phyloP scores from a whole-genome alignment of 2,329 filamentous ascomycete genomes.

The Fusarium brachygibbosum region DNA sequence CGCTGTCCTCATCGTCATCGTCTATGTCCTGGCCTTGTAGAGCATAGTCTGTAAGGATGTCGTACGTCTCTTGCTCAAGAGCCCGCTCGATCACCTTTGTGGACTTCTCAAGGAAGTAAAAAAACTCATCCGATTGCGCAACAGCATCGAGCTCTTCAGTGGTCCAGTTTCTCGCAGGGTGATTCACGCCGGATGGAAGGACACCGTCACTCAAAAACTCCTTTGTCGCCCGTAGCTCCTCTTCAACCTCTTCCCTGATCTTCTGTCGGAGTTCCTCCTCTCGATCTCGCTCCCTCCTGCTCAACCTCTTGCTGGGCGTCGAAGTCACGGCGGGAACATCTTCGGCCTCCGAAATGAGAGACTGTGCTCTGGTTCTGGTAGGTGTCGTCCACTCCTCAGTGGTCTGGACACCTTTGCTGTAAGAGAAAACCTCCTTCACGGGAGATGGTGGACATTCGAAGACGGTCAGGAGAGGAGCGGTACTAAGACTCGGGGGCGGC shows the following conservation, averaged over 20 bases:
- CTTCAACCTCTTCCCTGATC: conserved; percentile 89
- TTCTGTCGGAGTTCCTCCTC: conserved; percentile 92
- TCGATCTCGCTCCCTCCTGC: conserved; percentile 81
- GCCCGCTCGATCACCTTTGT: conserved; percentile 98
- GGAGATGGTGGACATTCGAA: conserved; percentile 84
- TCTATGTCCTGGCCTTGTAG: conserved; percentile 80
- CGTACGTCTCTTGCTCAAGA: conserved; percentile 90
- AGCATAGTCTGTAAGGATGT: conserved; percentile 95
- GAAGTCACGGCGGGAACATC: conserved; percentile 67
- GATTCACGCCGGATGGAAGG: conserved; percentile 62
- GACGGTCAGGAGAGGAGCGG: conserved; percentile 79
- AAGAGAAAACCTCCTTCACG: conserved; percentile 88
- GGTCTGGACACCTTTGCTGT: conserved; percentile 97
- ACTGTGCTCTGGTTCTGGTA: conserved; percentile 60
- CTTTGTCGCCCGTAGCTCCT: conserved; percentile 83
- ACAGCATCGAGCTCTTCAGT: conserved; percentile 91
- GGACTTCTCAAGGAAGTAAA: conserved; percentile 94
- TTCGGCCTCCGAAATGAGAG: conserved; percentile 70
- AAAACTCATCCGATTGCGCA: conserved; percentile 91
- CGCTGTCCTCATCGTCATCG: conserved; percentile 84
- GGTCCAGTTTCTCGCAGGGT: conserved; percentile 83
- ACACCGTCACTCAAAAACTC: conserved; percentile 66
- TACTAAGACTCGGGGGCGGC: conserved; percentile 76
- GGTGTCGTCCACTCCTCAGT: conserved; percentile 77
- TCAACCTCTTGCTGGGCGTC: conserved; percentile 79